Base-by-base conservation (phyloP, 2,329 filamentous ascomycete genomes). In the Neofusicoccum sp. region DNA sequence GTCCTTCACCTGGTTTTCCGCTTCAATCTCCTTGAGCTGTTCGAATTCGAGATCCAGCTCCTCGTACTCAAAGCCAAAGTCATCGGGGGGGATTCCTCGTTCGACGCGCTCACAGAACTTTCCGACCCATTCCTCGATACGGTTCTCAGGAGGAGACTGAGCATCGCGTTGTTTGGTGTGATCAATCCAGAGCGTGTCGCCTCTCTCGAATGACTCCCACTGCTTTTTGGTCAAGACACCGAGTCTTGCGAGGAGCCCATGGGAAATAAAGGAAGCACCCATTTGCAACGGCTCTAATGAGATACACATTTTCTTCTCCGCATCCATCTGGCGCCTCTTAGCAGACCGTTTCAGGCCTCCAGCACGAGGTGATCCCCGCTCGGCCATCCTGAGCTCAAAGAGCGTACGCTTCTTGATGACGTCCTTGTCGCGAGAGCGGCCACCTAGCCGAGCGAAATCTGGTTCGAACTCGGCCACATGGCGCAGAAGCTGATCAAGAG, bases 401-500 rank as follows among this genome's bases (percentile, higher is more conserved):
- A 96, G 68, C 0, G 86, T 91, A 12, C 85, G 82, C 57, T 84
- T 78, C 63, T 85, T 85, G 65, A 96, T 87, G 24, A 79, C 69
- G 0, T 82, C 80, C 0, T 79, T 75, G 62, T 90, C 87, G 56
- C 85, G 83, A 16, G 88, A 90, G 31, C 89, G 83, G 2, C 87
- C 86, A 43, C 91, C 91, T 8, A 90, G 75, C 7, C 88, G 83
- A 51, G 88, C 76, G 61, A 92, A 86, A 1, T 84, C 81, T 0
- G 76, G 72, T 66, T 89, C 86, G 65, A 88, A 89, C 5, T 77
- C 69, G 1, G 85, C 78, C 14, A 91, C 80, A 59, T 88, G 84
- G 1, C 78, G 76, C 0, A 96, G 78, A 0, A 97, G 79, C 69
- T 96, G 92, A 66, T 97, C 92, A 0, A 96, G 77, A 0, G 92